A percentile compares a stretch with the other conserved stretches of the same genome.
These are phyloP conservation scores for Penicillium simplicissimum DNA, from an alignment of 495 filamentous ascomycete species.

Conservation along the genomic window DNA sequence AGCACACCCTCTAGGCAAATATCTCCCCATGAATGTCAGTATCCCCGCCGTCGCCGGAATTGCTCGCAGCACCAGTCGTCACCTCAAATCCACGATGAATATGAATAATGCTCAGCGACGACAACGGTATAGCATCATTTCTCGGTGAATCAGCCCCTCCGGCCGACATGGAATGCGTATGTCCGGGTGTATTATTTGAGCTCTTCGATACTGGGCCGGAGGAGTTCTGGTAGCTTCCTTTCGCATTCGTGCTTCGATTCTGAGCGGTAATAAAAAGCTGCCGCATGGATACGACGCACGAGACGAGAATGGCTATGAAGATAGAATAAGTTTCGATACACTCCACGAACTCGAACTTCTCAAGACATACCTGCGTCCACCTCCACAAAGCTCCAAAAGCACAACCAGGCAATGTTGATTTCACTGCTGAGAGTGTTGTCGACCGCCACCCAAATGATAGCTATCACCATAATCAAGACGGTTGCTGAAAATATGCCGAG, in stretches of 20 bases:
- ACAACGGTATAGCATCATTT: conserved; percentile 1
- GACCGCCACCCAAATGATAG: conserved; percentile 27
- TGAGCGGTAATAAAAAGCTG: conserved; percentile 16
- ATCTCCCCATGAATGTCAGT: background rate
- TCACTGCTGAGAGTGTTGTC: conserved; percentile 14
- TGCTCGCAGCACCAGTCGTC: background rate
- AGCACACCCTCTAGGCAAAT: background rate
- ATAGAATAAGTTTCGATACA: background rate
- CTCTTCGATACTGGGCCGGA: background rate
- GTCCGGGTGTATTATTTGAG: background rate
- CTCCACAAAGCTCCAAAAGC: conserved; percentile 33
- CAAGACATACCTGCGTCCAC: conserved; percentile 21
- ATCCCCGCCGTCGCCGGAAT: background rate
- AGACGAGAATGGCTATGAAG: conserved; percentile 15
- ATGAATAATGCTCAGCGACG: conserved; percentile 10
- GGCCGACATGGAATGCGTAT: background rate
- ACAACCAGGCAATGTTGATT: conserved; percentile 28
- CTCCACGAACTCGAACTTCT: background rate
- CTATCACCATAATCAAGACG: conserved; percentile 24
- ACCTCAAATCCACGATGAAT: conserved; percentile 17
- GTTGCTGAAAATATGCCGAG: conserved; percentile 29
- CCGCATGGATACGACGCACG: conserved; percentile 14
- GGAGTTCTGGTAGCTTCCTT: background rate
- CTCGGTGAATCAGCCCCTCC: background rate
- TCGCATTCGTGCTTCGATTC: background rate